Percentiles rank a stretch among this genome's conserved stretches.
These are phyloP conservation scores for Colletotrichum limetticola DNA, from an alignment of 2,329 filamentous ascomycete genomes.

Conservation along the genomic window DNA sequence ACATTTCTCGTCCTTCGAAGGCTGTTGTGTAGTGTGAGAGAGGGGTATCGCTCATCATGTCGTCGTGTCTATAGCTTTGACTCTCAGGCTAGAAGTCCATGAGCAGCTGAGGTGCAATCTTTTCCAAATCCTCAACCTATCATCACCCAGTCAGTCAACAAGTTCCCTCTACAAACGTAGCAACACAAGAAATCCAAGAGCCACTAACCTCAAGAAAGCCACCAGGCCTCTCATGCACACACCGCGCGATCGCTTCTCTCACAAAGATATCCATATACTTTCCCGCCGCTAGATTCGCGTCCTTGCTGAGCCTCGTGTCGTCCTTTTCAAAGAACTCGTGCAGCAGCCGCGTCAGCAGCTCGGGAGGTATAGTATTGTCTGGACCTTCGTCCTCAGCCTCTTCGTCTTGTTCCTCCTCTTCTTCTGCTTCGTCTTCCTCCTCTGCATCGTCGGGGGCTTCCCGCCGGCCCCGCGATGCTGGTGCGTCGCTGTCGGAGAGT, in stretches of 20 bases:
- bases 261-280: constrained; percentile 95
- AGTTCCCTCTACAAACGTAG: neutral
- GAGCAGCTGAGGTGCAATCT: constrained; percentile 83
- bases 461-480: constrained; percentile 36
- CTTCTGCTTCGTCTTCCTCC: constrained; percentile 1
- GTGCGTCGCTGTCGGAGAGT: constrained; percentile 44
- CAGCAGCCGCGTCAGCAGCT: constrained; percentile 80
- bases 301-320: constrained; percentile 77
- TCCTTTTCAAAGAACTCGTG: constrained; percentile 82
- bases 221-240: constrained; percentile 75
- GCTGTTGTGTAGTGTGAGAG: neutral
- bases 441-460: constrained; percentile 35
- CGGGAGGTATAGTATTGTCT: constrained; percentile 71
- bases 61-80: neutral
- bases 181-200: neutral
- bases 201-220: constrained; percentile 78
- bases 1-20: no score
- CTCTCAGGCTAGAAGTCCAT: constrained; percentile 77
- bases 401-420: constrained; percentile 39
- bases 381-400: constrained; percentile 46
- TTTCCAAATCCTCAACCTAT: constrained; percentile 89
- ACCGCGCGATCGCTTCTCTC: constrained; percentile 85
- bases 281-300: constrained; percentile 80
- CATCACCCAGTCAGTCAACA: constrained; percentile 27
- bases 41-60: neutral